Conservation (phyloP, 2,329 filamentous ascomycete genomes). For the Colletotrichum endophyticum region DNA sequence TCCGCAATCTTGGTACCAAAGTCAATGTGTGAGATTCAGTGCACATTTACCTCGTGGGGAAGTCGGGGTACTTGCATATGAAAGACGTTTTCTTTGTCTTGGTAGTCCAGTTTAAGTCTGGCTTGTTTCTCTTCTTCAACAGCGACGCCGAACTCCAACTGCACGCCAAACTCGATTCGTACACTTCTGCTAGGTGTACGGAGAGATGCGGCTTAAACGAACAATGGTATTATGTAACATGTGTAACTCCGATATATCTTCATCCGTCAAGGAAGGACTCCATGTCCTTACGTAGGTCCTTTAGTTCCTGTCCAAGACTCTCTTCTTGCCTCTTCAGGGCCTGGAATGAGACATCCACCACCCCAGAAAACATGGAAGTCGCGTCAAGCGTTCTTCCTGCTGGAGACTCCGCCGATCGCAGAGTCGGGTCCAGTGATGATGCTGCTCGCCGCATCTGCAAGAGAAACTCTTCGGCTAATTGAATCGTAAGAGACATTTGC, state of each 20-base stretch:
- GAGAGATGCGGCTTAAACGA: not conserved
- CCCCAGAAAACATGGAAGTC: constrained; percentile 35
- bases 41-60: constrained; percentile 9
- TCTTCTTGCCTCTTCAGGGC: constrained; percentile 37
- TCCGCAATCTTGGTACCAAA: not conserved
- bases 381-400: constrained; percentile 19
- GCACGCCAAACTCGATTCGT: not conserved
- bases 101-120: constrained; percentile 6
- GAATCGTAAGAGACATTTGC: constrained; percentile 46
- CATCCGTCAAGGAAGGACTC: constrained; percentile 32
- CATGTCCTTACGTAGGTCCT: constrained; percentile 36
- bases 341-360: constrained; percentile 29
- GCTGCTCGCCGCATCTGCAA: constrained; percentile 37
- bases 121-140: not conserved
- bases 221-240: constrained; percentile 1
- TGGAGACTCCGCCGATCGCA: constrained; percentile 8
- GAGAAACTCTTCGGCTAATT: constrained; percentile 46
- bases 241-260: not conserved
- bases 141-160: not conserved
- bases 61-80: constrained; percentile 14
- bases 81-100: constrained; percentile 19
- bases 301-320: constrained; percentile 34
- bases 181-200: not conserved
- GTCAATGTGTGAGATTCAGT: not conserved
- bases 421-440: constrained; percentile 28